phyloP scores from a whole-genome alignment of 2,329 filamentous ascomycete species.

The Graphium sp. region DNA sequence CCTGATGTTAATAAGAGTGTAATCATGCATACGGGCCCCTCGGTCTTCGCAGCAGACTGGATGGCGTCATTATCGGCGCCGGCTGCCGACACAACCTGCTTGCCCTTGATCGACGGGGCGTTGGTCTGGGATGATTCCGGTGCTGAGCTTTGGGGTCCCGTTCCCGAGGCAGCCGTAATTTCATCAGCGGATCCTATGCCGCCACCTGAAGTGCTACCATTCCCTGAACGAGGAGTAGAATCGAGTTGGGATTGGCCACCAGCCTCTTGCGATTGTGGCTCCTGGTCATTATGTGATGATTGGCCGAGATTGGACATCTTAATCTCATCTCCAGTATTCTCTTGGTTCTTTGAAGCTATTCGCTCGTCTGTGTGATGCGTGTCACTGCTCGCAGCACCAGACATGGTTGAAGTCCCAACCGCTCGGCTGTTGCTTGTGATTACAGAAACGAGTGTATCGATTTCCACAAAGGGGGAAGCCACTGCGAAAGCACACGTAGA shows the following conservation, averaged over 20 bases:
- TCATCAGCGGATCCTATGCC: not conserved
- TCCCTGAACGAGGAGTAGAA: too few relatives aligned
- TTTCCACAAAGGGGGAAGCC: too few relatives aligned
- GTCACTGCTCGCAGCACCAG: too few relatives aligned
- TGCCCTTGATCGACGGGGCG: conserved; percentile 13
- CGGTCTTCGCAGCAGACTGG: conserved; percentile 13
- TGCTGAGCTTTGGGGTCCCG: conserved; percentile 4
- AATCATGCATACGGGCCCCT: conserved; percentile 44
- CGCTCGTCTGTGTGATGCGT: too few relatives aligned
- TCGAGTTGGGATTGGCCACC: too few relatives aligned
- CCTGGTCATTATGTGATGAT: not conserved
- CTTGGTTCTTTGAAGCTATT: too few relatives aligned
- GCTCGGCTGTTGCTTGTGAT: too few relatives aligned
- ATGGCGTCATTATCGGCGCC: conserved; percentile 21
- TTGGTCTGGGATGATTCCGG: conserved; percentile 8
- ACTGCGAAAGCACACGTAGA: too few relatives aligned
- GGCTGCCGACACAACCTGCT: conserved; percentile 13
- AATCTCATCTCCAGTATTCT: not conserved
- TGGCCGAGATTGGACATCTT: conserved; percentile 1
- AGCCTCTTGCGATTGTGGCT: too few relatives aligned
- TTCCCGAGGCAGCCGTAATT: not conserved
- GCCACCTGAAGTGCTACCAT: too few relatives aligned
- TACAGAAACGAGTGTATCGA: too few relatives aligned
- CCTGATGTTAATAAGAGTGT: conserved; percentile 71
- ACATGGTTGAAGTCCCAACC: too few relatives aligned